Percentiles rank a stretch among this genome's conserved stretches.
These are phyloP conservation scores for Neonectria punicea DNA, from an alignment of 2,329 filamentous ascomycete genomes.

Conservation along the genomic window DNA sequence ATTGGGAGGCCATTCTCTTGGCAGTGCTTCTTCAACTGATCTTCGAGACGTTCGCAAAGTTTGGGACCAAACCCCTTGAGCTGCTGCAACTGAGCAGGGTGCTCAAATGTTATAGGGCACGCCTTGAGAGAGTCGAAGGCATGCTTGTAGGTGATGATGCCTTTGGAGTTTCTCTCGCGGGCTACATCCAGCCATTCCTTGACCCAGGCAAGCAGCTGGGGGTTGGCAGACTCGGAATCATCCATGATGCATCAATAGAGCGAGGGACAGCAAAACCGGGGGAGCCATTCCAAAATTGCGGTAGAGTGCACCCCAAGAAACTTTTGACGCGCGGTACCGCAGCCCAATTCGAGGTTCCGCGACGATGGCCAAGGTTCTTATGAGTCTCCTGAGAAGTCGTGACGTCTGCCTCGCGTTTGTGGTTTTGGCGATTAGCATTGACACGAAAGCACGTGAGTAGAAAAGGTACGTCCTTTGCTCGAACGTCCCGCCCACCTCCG, in stretches of 20 bases:
- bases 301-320: conserved; percentile 4
- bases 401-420: conserved; percentile 7
- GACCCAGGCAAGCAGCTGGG: conserved; percentile 77
- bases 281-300: not conserved
- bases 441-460: conserved; percentile 41
- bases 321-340: not conserved
- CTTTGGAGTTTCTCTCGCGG: conserved; percentile 75
- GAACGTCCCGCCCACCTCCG: too few species aligned
- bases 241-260: conserved; percentile 40
- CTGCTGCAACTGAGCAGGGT: conserved; percentile 77
- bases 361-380: not conserved
- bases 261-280: conserved; percentile 1
- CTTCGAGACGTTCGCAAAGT: conserved; percentile 75
- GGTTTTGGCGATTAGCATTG: conserved; percentile 24
- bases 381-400: not conserved
- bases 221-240: conserved; percentile 69
- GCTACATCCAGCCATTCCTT: conserved; percentile 81
- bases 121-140: conserved; percentile 82
- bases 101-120: conserved; percentile 75
- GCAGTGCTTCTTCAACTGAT: conserved; percentile 69
- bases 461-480: conserved; percentile 7
- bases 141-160: conserved; percentile 76
- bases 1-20: conserved; percentile 73
- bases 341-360: not conserved
- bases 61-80: conserved; percentile 80